Percentiles rank a stretch among this genome's conserved stretches.
Conservation (phyloP, 2,329 filamentous ascomycete species). For the Thelonectria olida region DNA sequence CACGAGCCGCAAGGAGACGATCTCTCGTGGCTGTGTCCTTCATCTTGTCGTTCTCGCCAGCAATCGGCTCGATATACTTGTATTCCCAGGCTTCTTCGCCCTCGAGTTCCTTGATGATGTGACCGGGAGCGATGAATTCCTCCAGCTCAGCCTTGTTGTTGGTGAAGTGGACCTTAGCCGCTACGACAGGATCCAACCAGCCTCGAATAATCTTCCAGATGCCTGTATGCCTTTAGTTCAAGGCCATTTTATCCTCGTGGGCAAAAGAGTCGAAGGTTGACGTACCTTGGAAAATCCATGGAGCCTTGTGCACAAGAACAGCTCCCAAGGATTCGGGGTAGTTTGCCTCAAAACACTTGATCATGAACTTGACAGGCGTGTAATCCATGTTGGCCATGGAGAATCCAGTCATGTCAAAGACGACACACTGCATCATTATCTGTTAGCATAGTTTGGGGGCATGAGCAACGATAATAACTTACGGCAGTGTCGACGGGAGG, state of each 20-base stretch:
- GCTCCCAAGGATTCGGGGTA: slow-evolving; percentile 93
- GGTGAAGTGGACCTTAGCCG: slow-evolving; percentile 92
- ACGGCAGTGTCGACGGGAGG: slow-evolving; percentile 91
- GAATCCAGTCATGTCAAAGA: slow-evolving; percentile 97
- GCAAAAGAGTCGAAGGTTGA: slow-evolving; percentile 34
- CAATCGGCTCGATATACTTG: slow-evolving; percentile 78
- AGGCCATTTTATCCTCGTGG: neutral
- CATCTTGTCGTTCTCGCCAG: slow-evolving; percentile 81
- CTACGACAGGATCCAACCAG: slow-evolving; percentile 97
- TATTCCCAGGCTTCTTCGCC: slow-evolving; percentile 89
- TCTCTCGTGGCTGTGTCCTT: slow-evolving; percentile 71
- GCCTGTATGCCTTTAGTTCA: slow-evolving; percentile 56
- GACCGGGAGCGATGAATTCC: slow-evolving; percentile 74
- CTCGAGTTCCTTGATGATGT: slow-evolving; percentile 84
- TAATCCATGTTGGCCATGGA: slow-evolving; percentile 98
- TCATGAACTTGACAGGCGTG: slow-evolving; percentile 97
- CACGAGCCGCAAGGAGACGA: slow-evolving; percentile 69
- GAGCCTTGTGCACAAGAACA: slow-evolving; percentile 93
- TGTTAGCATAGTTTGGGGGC: slow-evolving; percentile 26
- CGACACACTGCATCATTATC: slow-evolving; percentile 70
- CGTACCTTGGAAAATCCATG: slow-evolving; percentile 93
- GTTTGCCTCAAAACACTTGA: slow-evolving; percentile 98
- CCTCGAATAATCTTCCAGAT: slow-evolving; percentile 96
- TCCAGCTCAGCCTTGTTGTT: slow-evolving; percentile 82
- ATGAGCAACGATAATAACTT: slow-evolving; percentile 50